phyloP scores from a whole-genome alignment of 1,139 yeast species.

The Saccharomyces hybrid region DNA sequence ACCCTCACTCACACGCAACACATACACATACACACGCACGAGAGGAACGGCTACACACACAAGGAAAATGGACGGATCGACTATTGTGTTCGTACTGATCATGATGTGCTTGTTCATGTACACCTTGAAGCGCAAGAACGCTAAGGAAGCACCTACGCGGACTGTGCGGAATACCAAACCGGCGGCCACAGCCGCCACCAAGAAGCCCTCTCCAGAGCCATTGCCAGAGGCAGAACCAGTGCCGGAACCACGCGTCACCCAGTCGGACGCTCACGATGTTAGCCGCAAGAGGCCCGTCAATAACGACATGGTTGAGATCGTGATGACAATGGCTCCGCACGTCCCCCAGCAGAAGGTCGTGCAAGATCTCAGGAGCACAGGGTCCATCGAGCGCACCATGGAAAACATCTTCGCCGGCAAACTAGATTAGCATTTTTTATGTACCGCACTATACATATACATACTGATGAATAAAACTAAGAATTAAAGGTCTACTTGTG shows the following conservation, averaged over 20 bases:
- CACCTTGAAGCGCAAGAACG: background rate
- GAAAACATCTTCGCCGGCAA: slow-evolving; percentile 46
- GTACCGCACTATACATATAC: background rate
- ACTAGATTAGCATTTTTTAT: background rate
- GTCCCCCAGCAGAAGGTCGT: slow-evolving; percentile 62
- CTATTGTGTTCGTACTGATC: background rate
- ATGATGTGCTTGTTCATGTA: background rate
- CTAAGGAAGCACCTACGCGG: slow-evolving; percentile 4
- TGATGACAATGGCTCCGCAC: slow-evolving; percentile 74
- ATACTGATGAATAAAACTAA: too few relatives aligned
- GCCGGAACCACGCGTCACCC: background rate
- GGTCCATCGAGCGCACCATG: slow-evolving; percentile 74
- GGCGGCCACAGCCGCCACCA: background rate
- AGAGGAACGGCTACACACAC: background rate
- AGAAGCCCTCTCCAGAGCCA: background rate
- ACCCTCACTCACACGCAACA: background rate
- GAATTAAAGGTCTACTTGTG: background rate
- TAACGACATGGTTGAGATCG: slow-evolving; percentile 76
- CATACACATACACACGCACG: too few relatives aligned
- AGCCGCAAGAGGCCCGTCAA: slow-evolving; percentile 51
- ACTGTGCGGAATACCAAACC: background rate
- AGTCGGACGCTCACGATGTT: slow-evolving; percentile 17
- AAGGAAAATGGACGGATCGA: background rate
- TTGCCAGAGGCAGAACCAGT: too few relatives aligned
- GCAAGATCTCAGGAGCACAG: slow-evolving; percentile 56